These are phyloP conservation scores for Fusarium pilosicola DNA, from an alignment of 2,329 filamentous ascomycete genomes.

Conservation along the genomic window DNA sequence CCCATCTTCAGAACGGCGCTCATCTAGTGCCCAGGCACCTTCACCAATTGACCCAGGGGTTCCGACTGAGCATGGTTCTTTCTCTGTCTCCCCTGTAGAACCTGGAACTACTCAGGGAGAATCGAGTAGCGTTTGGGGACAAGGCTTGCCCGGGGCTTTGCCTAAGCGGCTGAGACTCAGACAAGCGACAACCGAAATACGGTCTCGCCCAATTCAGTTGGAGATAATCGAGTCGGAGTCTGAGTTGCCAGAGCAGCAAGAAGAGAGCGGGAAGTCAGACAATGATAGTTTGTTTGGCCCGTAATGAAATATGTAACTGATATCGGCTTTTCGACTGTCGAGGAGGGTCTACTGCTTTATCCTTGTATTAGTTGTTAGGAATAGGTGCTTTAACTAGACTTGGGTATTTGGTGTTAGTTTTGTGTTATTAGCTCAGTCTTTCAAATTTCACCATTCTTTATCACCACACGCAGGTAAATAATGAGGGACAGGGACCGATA, in stretches of 20 bases:
- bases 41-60: constrained; percentile 2
- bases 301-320: background rate
- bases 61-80: background rate
- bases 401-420: background rate
- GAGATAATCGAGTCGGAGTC: constrained; percentile 7
- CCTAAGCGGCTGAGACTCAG: background rate
- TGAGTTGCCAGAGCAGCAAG: background rate
- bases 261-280: background rate
- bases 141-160: background rate
- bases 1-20: background rate
- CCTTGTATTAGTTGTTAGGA: background rate
- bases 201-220: background rate
- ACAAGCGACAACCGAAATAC: background rate
- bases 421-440: background rate
- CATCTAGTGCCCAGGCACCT: background rate
- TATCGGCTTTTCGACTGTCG: background rate
- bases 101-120: background rate
- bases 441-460: background rate
- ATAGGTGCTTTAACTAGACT: background rate
- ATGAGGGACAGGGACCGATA: background rate
- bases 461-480: constrained; percentile 1
- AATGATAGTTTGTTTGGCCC: background rate
- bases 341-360: background rate
- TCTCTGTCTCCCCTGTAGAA: background rate
- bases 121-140: background rate